Base-by-base conservation (phyloP, 2,329 filamentous ascomycete genomes). In the Allantophomopsis lycopodina region DNA sequence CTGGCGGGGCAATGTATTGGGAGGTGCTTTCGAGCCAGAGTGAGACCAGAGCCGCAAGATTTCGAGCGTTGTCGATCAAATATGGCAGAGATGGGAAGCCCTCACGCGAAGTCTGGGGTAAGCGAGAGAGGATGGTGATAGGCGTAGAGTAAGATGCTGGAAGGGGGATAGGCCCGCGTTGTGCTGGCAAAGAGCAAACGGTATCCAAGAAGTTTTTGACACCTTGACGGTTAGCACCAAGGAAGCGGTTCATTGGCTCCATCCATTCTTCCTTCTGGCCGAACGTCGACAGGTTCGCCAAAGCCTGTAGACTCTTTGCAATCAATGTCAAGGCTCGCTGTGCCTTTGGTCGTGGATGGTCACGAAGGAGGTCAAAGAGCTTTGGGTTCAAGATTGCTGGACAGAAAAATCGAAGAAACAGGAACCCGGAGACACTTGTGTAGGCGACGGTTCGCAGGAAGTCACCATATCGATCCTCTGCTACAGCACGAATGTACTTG, bases 181-280 rank as follows among this genome's bases (percentile, higher is more conserved):
- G 80, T 3, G 79, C 73, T 2, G 85, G 79, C 39, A 95, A 84
- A 7, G 80, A 76, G 62, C 89, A 95, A 36, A 95, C 75, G 21
- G 76, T 70, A 55, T 96, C 88, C 44, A 95, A 81, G 50, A 88
- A 95, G 36, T 79, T 73, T 56, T 88, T 93, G 59, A 95, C 86
- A 32, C 83, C 74, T 50, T 80, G 71, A 15, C 87, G 76, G 52
- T 94, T 80, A 1, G 75, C 68, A 7, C 69, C 71, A 31, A 96
- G 64, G 51, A 95, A 95, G 34, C 73, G 74, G 55, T 95, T 96
- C 89, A 96, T 96, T 0, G 87, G 87, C 61, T 94, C 88, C 88
- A 96, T 95, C 86, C 87, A 96, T n/a, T 82, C 78, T 59, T 96
- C 89, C 56, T 94, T 94, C 54, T 83, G 88, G 32, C 89, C 89